Conservation (phyloP, 2,329 filamentous ascomycete genomes). For the Coccinonectria pachysandricola region DNA sequence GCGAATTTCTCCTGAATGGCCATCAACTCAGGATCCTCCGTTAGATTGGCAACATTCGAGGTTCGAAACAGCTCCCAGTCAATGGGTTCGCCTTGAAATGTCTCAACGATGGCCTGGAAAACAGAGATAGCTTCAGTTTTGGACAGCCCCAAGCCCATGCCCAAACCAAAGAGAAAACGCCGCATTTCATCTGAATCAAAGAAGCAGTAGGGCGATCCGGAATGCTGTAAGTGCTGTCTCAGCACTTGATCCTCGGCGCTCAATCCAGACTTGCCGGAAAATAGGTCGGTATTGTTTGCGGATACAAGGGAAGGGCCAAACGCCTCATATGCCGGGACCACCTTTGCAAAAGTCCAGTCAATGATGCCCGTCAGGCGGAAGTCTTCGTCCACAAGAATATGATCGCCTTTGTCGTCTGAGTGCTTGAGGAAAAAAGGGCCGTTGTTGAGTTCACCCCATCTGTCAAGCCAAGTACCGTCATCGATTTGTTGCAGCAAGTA, state of each 20-base stretch:
- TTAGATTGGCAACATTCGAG: background rate
- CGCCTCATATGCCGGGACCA: slow-evolving; percentile 8
- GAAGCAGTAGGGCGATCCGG: slow-evolving; percentile 3
- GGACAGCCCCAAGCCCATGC: slow-evolving; percentile 7
- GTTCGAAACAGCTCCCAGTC: slow-evolving; percentile 5
- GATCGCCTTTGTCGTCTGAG: slow-evolving; percentile 35
- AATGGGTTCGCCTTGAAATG: slow-evolving; percentile 4
- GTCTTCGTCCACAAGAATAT: slow-evolving; percentile 32
- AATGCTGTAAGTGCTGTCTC: slow-evolving; percentile 2
- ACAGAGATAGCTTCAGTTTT: slow-evolving; percentile 3
- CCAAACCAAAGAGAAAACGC: slow-evolving; percentile 11
- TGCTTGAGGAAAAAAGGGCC: slow-evolving; percentile 33
- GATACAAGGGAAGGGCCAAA: slow-evolving; percentile 4
- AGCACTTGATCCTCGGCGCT: slow-evolving; percentile 3
- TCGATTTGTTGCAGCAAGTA: background rate
- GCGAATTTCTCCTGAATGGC: background rate
- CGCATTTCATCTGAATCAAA: slow-evolving; percentile 11
- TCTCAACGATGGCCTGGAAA: slow-evolving; percentile 10
- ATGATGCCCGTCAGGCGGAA: slow-evolving; percentile 30
- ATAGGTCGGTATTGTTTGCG: slow-evolving; percentile 1
- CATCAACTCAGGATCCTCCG: slow-evolving; percentile 1
- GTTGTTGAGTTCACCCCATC: background rate
- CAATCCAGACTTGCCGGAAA: slow-evolving; percentile 2
- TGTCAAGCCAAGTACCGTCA: background rate
- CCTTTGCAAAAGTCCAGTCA: slow-evolving; percentile 12